phyloP scores from a whole-genome alignment of 2,329 filamentous ascomycete genomes.

The Huntiella bhutanensis region DNA sequence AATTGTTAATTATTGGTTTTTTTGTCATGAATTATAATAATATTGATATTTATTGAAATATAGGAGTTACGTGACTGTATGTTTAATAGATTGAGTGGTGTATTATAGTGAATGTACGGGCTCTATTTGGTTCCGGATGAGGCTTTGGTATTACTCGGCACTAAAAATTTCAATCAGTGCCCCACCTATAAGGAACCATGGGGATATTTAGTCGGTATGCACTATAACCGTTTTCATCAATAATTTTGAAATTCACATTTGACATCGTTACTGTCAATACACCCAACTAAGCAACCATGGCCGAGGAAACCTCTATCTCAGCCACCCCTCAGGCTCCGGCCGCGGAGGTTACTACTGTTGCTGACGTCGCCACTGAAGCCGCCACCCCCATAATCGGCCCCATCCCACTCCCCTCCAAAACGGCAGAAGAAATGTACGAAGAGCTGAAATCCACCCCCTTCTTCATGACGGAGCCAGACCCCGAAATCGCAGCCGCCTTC shows the following conservation, averaged over 20 bases:
- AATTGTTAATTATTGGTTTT: neutral
- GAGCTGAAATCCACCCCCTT: conserved; percentile 50
- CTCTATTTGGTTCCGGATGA: neutral
- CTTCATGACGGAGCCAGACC: conserved; percentile 92
- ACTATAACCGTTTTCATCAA: neutral
- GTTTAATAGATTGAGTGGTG: neutral
- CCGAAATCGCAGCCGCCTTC: conserved; percentile 67
- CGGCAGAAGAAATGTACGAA: conserved; percentile 34
- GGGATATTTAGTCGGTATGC: neutral
- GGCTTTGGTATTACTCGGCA: neutral
- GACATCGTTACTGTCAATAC: neutral
- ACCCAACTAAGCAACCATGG: too few relatives aligned
- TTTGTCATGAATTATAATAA: neutral
- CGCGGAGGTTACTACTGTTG: conserved; percentile 16
- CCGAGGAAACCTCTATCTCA: too few relatives aligned
- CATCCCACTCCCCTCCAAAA: conserved; percentile 20
- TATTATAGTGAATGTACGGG: neutral
- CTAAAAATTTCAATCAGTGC: neutral
- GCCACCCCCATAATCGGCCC: conserved; percentile 31
- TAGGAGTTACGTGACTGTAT: neutral
- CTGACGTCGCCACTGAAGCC: conserved; percentile 18
- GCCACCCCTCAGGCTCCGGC: too few relatives aligned
- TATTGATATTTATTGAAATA: neutral
- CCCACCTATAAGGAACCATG: too few relatives aligned
- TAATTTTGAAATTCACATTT: neutral